A percentile compares a stretch with the other conserved stretches of the same genome.
These are phyloP conservation scores for Fusarium sp. DNA, from an alignment of 2,329 filamentous ascomycete species.

Conservation along the genomic window DNA sequence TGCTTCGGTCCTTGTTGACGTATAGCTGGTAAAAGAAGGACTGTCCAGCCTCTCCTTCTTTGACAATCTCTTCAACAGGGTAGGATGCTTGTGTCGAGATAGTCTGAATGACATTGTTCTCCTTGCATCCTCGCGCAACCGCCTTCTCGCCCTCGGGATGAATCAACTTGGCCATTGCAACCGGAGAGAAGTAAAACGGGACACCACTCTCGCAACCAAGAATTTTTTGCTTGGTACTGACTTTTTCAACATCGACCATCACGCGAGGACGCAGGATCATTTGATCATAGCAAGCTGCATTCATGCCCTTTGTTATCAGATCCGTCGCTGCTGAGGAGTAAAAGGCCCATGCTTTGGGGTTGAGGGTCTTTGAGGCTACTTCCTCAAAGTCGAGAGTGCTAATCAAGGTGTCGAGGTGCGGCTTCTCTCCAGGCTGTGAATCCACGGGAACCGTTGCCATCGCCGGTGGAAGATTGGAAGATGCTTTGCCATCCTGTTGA, in stretches of 20 bases:
- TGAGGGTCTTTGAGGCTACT: conserved; percentile 22
- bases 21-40: conserved; percentile 27
- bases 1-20: conserved; percentile 24
- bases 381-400: conserved; percentile 44
- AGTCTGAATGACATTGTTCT: conserved; percentile 7
- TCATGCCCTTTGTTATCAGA: conserved; percentile 38
- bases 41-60: background rate
- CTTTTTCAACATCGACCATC: conserved; percentile 29
- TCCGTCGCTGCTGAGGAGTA: conserved; percentile 42
- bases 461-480: background rate
- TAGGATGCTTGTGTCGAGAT: conserved; percentile 21
- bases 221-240: conserved; percentile 26
- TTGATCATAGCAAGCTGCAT: conserved; percentile 24
- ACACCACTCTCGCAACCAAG: conserved; percentile 34
- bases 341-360: conserved; percentile 42
- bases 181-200: conserved; percentile 53
- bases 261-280: conserved; percentile 44
- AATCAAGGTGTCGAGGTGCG: conserved; percentile 34
- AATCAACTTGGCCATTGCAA: conserved; percentile 58
- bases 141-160: conserved; percentile 51
- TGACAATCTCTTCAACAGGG: conserved; percentile 16
- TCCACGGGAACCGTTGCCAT: background rate
- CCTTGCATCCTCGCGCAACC: conserved; percentile 10
- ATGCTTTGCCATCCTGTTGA: background rate
- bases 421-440: background rate